Evolutionary conservation across 2,329 filamentous ascomycete species (phyloP).

Genomic region (Epichloe aotearoae): DNA sequence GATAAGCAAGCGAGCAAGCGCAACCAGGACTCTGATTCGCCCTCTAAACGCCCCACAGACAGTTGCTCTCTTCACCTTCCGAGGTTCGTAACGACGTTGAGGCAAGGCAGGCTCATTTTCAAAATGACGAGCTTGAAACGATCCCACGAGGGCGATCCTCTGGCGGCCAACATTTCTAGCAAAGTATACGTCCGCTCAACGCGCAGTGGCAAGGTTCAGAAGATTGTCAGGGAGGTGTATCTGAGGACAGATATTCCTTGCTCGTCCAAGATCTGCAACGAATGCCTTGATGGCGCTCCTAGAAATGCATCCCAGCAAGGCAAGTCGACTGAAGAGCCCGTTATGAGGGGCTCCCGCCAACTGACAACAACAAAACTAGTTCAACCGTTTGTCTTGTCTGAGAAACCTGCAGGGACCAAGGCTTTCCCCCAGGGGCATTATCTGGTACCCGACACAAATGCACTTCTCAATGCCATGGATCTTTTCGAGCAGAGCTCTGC

Average conservation of each 20-base stretch:
- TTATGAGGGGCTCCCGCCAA: background rate
- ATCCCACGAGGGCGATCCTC: slow-evolving; percentile 35
- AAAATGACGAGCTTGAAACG: slow-evolving; percentile 55
- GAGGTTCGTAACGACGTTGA: slow-evolving; percentile 6
- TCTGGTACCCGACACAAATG: slow-evolving; percentile 90
- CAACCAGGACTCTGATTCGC: slow-evolving; percentile 14
- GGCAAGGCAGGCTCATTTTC: slow-evolving; percentile 1
- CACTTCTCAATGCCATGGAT: slow-evolving; percentile 90
- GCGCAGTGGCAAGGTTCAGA: slow-evolving; percentile 93
- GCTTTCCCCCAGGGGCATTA: slow-evolving; percentile 85
- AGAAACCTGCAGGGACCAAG: slow-evolving; percentile 73
- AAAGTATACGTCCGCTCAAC: slow-evolving; percentile 94
- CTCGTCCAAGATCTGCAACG: slow-evolving; percentile 75
- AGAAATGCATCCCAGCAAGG: slow-evolving; percentile 66
- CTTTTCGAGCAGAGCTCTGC: slow-evolving; percentile 83
- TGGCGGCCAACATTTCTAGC: slow-evolving; percentile 69
- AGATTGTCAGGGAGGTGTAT: slow-evolving; percentile 95
- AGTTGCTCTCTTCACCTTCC: slow-evolving; percentile 6
- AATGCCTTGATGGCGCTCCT: slow-evolving; percentile 62
- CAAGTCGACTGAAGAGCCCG: slow-evolving; percentile 25
- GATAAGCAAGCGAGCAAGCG: slow-evolving; percentile 18
- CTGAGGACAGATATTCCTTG: slow-evolving; percentile 94
- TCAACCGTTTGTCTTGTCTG: slow-evolving; percentile 75
- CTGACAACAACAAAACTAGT: slow-evolving; percentile 31
- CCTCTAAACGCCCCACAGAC: slow-evolving; percentile 8